phyloP scores from a whole-genome alignment of 768 basidiomycete species.

The Glaciozyma antarctica region DNA sequence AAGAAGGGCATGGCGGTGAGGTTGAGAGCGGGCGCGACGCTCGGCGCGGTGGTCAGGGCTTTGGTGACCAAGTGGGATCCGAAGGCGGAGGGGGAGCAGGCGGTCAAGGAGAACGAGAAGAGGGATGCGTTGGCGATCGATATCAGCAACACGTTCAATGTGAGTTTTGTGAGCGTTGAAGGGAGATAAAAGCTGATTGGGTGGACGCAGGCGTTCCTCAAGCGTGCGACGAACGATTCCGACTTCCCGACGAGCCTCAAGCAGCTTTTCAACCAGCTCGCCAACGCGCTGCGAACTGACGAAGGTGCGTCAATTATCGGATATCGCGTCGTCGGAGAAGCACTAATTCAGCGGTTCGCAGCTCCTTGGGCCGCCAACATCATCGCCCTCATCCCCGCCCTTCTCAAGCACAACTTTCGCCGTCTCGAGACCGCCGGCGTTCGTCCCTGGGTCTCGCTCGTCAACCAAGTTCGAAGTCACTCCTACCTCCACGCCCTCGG shows the following conservation, averaged over 20 bases:
- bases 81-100: not conserved
- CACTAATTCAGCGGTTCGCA: not conserved
- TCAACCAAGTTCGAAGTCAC: not conserved
- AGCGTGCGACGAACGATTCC: not conserved
- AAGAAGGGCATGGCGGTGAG: slow-evolving; percentile 15
- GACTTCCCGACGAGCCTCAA: not conserved
- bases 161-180: not conserved
- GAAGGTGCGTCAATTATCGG: not conserved
- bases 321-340: not conserved
- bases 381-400: slow-evolving; percentile 18
- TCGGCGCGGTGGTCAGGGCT: slow-evolving; percentile 6
- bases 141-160: slow-evolving; percentile 5
- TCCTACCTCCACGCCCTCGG: slow-evolving; percentile 3
- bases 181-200: too few species aligned
- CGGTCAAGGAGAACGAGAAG: not conserved
- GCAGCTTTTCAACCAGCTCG: not conserved
- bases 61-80: slow-evolving; percentile 3
- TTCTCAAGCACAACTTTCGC: slow-evolving; percentile 20
- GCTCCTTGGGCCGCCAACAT: not conserved
- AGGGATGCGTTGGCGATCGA: not conserved
- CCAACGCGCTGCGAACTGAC: not conserved
- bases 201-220: not conserved
- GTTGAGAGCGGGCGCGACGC: slow-evolving; percentile 1
- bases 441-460: slow-evolving; percentile 14
- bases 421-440: slow-evolving; percentile 14